A percentile compares a stretch with the other conserved stretches of the same genome.
These are phyloP conservation scores for Lentinula guzmanii DNA, from an alignment of 768 basidiomycete species.

Conservation along the genomic window DNA sequence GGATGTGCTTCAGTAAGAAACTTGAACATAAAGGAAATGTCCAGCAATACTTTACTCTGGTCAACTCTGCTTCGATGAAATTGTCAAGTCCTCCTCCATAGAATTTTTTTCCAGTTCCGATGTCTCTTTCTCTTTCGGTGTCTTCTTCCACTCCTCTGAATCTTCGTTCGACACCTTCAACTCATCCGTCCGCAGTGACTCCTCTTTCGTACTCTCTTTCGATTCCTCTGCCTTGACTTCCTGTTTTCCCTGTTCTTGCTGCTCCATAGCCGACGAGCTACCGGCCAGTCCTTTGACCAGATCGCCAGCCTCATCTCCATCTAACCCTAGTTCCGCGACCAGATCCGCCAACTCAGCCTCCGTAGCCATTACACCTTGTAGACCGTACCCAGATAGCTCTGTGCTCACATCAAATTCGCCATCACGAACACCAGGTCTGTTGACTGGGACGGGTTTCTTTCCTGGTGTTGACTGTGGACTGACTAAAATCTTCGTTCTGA, in stretches of 20 bases:
- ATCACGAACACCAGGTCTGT: constrained; percentile 35
- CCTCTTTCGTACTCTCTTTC: too few species aligned
- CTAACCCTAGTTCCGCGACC: constrained; percentile 70
- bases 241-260: constrained; percentile 6
- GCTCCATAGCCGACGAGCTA: constrained; percentile 11
- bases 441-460: constrained; percentile 40
- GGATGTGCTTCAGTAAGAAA: too few species aligned
- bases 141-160: constrained; percentile 9
- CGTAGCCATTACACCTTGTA: constrained; percentile 75
- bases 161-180: background rate
- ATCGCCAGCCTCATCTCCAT: constrained; percentile 71
- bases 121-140: constrained; percentile 7
- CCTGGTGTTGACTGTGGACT: constrained; percentile 33
- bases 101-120: background rate
- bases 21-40: too few species aligned
- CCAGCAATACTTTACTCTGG: too few species aligned
- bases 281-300: constrained; percentile 59
- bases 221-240: background rate
- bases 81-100: background rate
- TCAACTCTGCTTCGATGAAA: background rate
- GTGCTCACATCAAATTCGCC: constrained; percentile 60
- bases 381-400: constrained; percentile 61
- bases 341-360: constrained; percentile 67
- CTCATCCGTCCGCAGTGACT: too few species aligned
- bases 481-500: constrained; percentile 53